These are phyloP conservation scores for Ophioceras dolichostomum DNA, from an alignment of 2,329 filamentous ascomycete species.

Conservation along the genomic window DNA sequence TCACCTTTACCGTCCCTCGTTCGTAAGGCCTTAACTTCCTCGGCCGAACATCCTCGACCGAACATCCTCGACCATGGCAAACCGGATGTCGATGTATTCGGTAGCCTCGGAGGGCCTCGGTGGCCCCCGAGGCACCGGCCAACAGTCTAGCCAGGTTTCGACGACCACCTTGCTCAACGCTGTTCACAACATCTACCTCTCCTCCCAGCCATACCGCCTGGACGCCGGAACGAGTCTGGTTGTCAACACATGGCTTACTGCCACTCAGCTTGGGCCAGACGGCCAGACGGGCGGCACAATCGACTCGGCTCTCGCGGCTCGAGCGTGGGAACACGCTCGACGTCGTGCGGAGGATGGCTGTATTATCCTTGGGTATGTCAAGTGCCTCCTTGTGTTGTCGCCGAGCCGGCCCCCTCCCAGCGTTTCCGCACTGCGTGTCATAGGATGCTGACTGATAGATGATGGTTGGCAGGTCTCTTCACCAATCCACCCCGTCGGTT, in stretches of 20 bases:
- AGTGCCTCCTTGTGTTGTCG: neutral
- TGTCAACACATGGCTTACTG: constrained; percentile 91
- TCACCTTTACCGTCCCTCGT: too few relatives aligned
- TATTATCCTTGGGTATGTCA: constrained; percentile 68
- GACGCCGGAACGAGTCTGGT: constrained; percentile 86
- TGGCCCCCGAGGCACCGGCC: constrained; percentile 43
- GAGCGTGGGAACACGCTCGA: constrained; percentile 93
- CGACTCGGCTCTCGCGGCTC: constrained; percentile 62
- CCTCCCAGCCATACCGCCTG: constrained; percentile 69
- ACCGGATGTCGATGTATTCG: constrained; percentile 59
- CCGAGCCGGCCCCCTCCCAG: constrained; percentile 7
- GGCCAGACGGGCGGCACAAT: constrained; percentile 65
- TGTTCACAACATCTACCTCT: constrained; percentile 78
- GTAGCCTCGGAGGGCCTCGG: constrained; percentile 51
- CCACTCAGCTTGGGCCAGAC: constrained; percentile 55
- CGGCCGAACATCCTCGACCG: too few relatives aligned
- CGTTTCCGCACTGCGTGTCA: neutral
- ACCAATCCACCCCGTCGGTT: constrained; percentile 77
- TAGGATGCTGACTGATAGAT: constrained; percentile 6
- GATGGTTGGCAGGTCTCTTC: constrained; percentile 54
- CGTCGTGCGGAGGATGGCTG: constrained; percentile 92
- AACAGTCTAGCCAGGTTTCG: constrained; percentile 69
- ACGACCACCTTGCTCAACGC: constrained; percentile 88
- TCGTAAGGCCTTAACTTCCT: too few relatives aligned
- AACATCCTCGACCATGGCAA: constrained; percentile 51